Conservation (phyloP, 164 flowering plant genomes). For the Aristolochia californica region DNA sequence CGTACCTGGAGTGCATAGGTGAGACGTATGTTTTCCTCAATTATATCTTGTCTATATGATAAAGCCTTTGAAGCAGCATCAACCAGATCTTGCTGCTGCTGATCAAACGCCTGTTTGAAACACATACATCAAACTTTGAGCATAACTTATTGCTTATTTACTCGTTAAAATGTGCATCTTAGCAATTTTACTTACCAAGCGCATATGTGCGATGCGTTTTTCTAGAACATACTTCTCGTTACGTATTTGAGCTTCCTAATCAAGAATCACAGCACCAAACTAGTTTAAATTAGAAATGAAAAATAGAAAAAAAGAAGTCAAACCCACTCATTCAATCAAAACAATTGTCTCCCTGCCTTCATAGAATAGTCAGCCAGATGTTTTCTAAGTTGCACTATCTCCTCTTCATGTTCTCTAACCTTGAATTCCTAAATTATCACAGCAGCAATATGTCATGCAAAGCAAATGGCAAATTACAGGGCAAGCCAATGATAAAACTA, state of each 20-base stretch:
- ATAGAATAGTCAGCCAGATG: constrained; percentile 64
- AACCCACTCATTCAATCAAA: not conserved
- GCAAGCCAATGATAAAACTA: not conserved
- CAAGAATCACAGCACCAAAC: constrained; percentile 2
- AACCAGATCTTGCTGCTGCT: constrained; percentile 93
- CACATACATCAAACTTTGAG: not conserved
- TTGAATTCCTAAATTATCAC: constrained; percentile 39
- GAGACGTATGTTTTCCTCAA: constrained; percentile 90
- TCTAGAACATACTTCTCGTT: constrained; percentile 84
- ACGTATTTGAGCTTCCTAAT: constrained; percentile 76
- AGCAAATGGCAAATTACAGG: not conserved
- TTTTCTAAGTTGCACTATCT: constrained; percentile 58
- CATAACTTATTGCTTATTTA: constrained; percentile 27
- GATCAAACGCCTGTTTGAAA: constrained; percentile 83
- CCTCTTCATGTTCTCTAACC: constrained; percentile 74
- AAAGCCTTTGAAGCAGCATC: constrained; percentile 94
- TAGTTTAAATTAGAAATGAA: not conserved
- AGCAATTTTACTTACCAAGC: constrained; percentile 44
- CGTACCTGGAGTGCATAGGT: constrained; percentile 86
- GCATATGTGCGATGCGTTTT: constrained; percentile 93
- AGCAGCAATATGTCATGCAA: not conserved
- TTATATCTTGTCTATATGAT: constrained; percentile 89
- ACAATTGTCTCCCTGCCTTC: constrained; percentile 40
- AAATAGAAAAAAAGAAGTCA: not conserved
- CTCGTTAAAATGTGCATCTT: constrained; percentile 7